Evolutionary conservation across 78 protist genomes (phyloP).

Genomic region (Emiliania huxleyi): DNA sequence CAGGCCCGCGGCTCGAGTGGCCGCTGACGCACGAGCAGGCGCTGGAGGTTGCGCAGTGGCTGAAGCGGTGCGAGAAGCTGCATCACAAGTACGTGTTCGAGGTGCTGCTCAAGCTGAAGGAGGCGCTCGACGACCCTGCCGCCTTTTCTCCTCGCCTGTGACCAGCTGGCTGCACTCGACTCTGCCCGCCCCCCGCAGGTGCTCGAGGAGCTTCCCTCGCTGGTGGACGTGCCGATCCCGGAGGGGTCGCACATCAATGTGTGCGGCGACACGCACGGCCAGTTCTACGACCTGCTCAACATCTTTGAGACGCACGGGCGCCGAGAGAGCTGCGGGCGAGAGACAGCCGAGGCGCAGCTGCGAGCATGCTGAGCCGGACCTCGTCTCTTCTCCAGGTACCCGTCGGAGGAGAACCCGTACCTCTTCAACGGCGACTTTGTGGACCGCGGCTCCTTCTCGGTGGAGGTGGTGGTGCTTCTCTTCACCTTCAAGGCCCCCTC

Average conservation of each 20-base stretch:
- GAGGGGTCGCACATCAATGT: background rate
- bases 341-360: too few species aligned
- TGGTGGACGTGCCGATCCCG: slow-evolving; percentile 21
- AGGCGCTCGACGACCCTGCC: background rate
- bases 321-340: too few species aligned
- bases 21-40: background rate
- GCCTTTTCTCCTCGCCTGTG: too few species aligned
- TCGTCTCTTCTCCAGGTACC: background rate
- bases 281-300: slow-evolving; percentile 50
- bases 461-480: slow-evolving; percentile 27
- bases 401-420: slow-evolving; percentile 19
- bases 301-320: slow-evolving; percentile 34
- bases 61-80: background rate
- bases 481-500: slow-evolving; percentile 27
- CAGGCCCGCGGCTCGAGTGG: background rate
- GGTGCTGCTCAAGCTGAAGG: background rate
- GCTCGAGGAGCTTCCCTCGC: background rate
- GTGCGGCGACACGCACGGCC: slow-evolving; percentile 55
- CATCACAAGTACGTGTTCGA: background rate
- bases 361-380: too few species aligned
- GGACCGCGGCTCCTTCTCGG: slow-evolving; percentile 49
- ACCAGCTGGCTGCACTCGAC: background rate
- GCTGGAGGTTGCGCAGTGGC: background rate
- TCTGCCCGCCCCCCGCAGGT: too few species aligned
- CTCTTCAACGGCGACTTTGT: slow-evolving; percentile 54